Evolutionary conservation across 2,329 filamentous ascomycete species (phyloP).

Genomic region (Xylariaceae sp.): DNA sequence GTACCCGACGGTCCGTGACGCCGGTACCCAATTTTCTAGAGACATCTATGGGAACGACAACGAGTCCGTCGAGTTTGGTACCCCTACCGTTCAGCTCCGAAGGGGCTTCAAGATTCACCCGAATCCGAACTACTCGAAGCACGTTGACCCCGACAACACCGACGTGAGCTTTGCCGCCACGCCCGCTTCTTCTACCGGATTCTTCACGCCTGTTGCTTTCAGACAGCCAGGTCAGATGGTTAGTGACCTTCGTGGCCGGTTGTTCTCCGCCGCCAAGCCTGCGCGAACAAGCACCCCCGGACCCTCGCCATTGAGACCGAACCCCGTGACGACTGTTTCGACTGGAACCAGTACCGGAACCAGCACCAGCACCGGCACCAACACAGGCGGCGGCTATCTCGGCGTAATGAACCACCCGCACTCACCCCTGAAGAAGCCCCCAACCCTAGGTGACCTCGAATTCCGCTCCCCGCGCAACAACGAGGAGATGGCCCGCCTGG

Average conservation of each 20-base stretch:
- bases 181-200: slow-evolving; percentile 36
- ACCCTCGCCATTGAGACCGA: slow-evolving; percentile 40
- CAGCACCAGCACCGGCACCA: slow-evolving; percentile 14
- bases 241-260: slow-evolving; percentile 25
- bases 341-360: slow-evolving; percentile 20
- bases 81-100: slow-evolving; percentile 59
- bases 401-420: slow-evolving; percentile 75
- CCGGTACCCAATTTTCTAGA: slow-evolving; percentile 69
- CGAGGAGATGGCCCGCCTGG: slow-evolving; percentile 55
- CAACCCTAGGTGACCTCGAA: slow-evolving; percentile 54
- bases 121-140: slow-evolving; percentile 72
- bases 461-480: slow-evolving; percentile 51
- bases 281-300: slow-evolving; percentile 67
- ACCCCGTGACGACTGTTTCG: slow-evolving; percentile 21
- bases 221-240: slow-evolving; percentile 34
- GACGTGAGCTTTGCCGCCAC: slow-evolving; percentile 35
- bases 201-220: slow-evolving; percentile 36
- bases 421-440: slow-evolving; percentile 76
- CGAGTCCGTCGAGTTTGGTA: slow-evolving; percentile 46
- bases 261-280: slow-evolving; percentile 65
- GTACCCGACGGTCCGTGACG: slow-evolving; percentile 72
- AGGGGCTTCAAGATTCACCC: slow-evolving; percentile 75
- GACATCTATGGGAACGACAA: slow-evolving; percentile 39
- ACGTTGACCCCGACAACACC: slow-evolving; percentile 61
- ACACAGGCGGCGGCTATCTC: slow-evolving; percentile 60